phyloP scores from a whole-genome alignment of 805 yeast species.

The Monosporozyma aquatica region DNA sequence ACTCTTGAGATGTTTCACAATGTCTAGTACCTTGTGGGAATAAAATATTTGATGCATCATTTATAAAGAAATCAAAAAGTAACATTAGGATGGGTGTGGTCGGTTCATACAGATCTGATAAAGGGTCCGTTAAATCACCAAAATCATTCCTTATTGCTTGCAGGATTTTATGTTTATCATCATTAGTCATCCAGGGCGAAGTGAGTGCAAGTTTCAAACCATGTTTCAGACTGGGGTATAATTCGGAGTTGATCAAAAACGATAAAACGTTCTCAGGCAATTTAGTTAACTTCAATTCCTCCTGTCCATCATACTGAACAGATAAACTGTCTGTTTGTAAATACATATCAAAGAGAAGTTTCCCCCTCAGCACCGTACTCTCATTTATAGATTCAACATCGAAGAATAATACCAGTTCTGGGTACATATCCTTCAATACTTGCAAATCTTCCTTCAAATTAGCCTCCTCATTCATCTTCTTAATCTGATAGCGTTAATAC shows the following conservation, averaged over 20 bases:
- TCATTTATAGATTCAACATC: not conserved
- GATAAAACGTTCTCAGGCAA: slow-evolving; percentile 10
- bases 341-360: slow-evolving; percentile 12
- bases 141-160: slow-evolving; percentile 27
- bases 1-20: slow-evolving; percentile 13
- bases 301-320: slow-evolving; percentile 7
- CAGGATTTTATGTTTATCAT: slow-evolving; percentile 11
- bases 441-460: slow-evolving; percentile 17
- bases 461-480: slow-evolving; percentile 3
- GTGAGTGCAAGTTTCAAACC: slow-evolving; percentile 17
- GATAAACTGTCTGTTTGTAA: slow-evolving; percentile 9
- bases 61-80: slow-evolving; percentile 35
- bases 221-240: slow-evolving; percentile 17
- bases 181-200: slow-evolving; percentile 28
- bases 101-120: slow-evolving; percentile 14
- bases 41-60: slow-evolving; percentile 15
- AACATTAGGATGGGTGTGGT: slow-evolving; percentile 33
- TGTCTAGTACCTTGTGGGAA: slow-evolving; percentile 7
- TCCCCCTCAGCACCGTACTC: slow-evolving; percentile 9
- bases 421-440: slow-evolving; percentile 26
- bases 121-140: slow-evolving; percentile 21
- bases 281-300: slow-evolving; percentile 8
- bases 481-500: not conserved
- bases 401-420: slow-evolving; percentile 16
- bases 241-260: slow-evolving; percentile 9